Conservation (phyloP, 2,329 filamentous ascomycete species). For the Fusarium citri region DNA sequence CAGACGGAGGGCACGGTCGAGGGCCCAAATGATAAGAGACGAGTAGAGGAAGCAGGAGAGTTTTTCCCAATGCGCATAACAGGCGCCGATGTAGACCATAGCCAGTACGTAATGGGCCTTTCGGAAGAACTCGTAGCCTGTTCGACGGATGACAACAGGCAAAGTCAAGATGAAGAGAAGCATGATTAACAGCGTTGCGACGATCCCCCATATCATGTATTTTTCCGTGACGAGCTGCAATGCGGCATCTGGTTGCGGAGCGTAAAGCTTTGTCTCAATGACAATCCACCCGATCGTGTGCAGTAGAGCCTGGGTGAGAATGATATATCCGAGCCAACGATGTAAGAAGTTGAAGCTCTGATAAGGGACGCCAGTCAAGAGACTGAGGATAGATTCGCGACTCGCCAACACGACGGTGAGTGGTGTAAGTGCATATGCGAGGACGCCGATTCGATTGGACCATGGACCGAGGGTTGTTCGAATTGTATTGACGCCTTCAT, state of each 20-base stretch:
- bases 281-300: not conserved
- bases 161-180: not conserved
- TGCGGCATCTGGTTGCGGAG: not conserved
- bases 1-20: not conserved
- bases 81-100: not conserved
- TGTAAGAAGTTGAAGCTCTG: slow-evolving; percentile 3
- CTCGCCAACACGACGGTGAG: not conserved
- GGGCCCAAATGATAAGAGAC: not conserved
- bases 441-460: not conserved
- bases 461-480: not conserved
- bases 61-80: slow-evolving; percentile 1
- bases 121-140: slow-evolving; percentile 2
- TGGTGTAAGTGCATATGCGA: not conserved
- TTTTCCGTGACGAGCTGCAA: not conserved
- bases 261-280: not conserved
- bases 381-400: not conserved
- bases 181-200: not conserved
- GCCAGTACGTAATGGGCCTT: not conserved
- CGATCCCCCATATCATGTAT: not conserved
- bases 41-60: not conserved
- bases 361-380: not conserved
- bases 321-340: slow-evolving; percentile 1
- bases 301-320: not conserved
- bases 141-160: not conserved
- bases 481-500: not conserved